These are phyloP conservation scores for Ormosia semicastrata DNA, from an alignment of 306 rosid species.

Conservation along the genomic window DNA sequence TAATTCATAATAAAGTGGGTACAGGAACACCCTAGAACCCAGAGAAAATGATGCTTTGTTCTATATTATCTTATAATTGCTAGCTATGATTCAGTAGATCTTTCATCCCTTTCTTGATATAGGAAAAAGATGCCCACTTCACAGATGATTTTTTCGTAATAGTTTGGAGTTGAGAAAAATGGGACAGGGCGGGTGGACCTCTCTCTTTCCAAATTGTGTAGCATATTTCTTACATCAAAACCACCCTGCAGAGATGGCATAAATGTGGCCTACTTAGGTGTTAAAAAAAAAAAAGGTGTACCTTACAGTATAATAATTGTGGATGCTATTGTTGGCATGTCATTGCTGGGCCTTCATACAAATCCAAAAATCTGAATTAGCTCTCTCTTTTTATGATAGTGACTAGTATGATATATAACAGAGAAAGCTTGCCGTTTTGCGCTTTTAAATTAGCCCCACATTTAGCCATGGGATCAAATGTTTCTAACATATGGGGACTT, in stretches of 20 bases:
- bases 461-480: slow-evolving; percentile 16
- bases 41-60: not conserved
- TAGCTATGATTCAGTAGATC: not conserved
- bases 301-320: not conserved
- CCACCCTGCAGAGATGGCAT: not conserved
- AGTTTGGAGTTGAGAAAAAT: not conserved
- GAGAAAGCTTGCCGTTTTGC: not conserved
- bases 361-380: not conserved
- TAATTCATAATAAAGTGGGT: not conserved
- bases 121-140: not conserved
- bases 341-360: not conserved
- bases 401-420: too few species aligned
- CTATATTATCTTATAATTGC: not conserved
- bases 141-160: not conserved
- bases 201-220: not conserved
- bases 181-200: slow-evolving; percentile 27
- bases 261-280: slow-evolving; percentile 24
- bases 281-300: too few species aligned
- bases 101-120: not conserved
- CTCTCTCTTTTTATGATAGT: slow-evolving; percentile 14
- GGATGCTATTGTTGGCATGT: not conserved
- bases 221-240: slow-evolving; percentile 1
- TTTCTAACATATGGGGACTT: slow-evolving; percentile 13
- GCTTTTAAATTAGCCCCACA: too few species aligned
- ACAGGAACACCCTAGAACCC: not conserved